phyloP scores from a whole-genome alignment of 1,284 basidiomycete genomes.

The Rhodotorula sp. region DNA sequence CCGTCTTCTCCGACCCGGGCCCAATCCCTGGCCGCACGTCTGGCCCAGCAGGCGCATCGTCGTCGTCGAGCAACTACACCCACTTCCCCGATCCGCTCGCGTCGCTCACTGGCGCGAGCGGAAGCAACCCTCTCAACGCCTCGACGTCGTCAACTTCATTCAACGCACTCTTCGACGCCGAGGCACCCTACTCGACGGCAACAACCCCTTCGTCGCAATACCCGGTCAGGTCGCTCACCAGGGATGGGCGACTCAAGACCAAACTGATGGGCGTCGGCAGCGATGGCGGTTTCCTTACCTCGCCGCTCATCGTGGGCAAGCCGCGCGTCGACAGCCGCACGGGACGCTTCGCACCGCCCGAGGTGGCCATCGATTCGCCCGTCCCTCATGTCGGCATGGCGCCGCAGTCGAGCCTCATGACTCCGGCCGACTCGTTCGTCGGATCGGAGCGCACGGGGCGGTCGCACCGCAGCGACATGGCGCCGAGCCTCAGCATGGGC shows the following conservation, averaged over 20 bases:
- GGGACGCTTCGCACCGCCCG: constrained; percentile 12
- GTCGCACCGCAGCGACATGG: constrained; percentile 12
- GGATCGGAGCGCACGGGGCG: constrained; percentile 3
- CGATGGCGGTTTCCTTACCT: constrained; percentile 43
- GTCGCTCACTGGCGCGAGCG: not conserved
- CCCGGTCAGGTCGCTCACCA: constrained; percentile 14
- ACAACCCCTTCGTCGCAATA: constrained; percentile 2
- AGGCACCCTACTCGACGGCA: constrained; percentile 35
- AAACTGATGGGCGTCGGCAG: constrained; percentile 41
- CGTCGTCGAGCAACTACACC: constrained; percentile 20
- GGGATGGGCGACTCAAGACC: constrained; percentile 42
- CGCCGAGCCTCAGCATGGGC: constrained; percentile 27
- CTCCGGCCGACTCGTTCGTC: not conserved
- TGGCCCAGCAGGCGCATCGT: constrained; percentile 10
- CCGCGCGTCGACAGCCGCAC: constrained; percentile 24
- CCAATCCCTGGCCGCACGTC: constrained; percentile 16
- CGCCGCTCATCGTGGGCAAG: constrained; percentile 39
- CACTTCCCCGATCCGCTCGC: constrained; percentile 13
- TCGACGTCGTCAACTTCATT: constrained; percentile 10
- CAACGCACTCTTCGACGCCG: constrained; percentile 25
- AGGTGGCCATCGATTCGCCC: constrained; percentile 34
- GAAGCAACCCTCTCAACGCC: not conserved
- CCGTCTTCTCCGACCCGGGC: constrained; percentile 26
- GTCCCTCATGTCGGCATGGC: not conserved
- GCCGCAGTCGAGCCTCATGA: constrained; percentile 9